Evolutionary conservation across 208 protist species (phyloP).

Genomic region (Herpetomonas samuelpessoai): DNA sequence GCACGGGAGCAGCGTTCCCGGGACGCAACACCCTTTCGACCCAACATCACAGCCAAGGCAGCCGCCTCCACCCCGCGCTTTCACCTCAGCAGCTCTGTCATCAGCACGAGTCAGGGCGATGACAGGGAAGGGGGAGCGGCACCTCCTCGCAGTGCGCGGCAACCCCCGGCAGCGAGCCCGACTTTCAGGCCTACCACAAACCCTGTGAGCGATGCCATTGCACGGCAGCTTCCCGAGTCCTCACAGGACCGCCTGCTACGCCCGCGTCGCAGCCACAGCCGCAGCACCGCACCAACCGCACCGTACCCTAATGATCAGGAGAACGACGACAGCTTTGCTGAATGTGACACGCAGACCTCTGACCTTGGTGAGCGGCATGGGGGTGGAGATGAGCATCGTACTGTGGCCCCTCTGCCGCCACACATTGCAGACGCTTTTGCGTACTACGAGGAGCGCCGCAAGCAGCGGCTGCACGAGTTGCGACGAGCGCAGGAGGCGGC

Average conservation of each 20-base stretch:
- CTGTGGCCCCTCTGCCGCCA: constrained; percentile 21
- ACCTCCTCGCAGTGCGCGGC: no score
- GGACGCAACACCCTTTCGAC: constrained; percentile 33
- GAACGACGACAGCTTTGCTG: no score
- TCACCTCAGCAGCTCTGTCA: no score
- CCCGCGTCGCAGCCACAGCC: constrained; percentile 3
- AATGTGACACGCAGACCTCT: no score
- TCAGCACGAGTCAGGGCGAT: no score
- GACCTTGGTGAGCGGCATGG: constrained; percentile 7
- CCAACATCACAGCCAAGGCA: constrained; percentile 43
- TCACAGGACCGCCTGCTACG: constrained; percentile 46
- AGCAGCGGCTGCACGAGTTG: constrained; percentile 30
- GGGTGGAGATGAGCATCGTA: constrained; percentile 1
- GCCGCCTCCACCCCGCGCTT: constrained; percentile 26
- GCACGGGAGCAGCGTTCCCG: constrained; percentile 24
- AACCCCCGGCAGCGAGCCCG: background rate
- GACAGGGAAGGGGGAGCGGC: no score
- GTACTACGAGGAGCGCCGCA: constrained; percentile 40
- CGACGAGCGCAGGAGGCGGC: constrained; percentile 28
- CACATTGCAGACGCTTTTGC: constrained; percentile 33
- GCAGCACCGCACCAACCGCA: background rate
- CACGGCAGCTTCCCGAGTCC: constrained; percentile 41
- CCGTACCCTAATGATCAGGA: no score
- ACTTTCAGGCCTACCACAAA: constrained; percentile 58
- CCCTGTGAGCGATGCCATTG: constrained; percentile 70